Percentiles rank a stretch among this genome's conserved stretches.
These are phyloP conservation scores for Priceomyces medius DNA, from an alignment of 805 yeast species.

Conservation along the genomic window DNA sequence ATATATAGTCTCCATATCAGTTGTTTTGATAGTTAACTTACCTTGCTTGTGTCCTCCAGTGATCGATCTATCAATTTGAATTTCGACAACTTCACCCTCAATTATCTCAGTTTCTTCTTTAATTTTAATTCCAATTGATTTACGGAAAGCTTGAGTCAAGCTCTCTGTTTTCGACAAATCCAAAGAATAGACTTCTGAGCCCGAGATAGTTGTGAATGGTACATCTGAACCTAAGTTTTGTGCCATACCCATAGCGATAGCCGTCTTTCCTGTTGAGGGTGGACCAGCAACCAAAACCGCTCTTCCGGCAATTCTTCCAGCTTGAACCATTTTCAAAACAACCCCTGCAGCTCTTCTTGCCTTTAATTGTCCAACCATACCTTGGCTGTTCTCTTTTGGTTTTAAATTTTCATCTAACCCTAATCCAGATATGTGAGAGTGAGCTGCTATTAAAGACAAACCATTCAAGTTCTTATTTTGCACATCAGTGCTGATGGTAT, in stretches of 20 bases:
- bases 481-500: slow-evolving; percentile 30
- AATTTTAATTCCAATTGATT: slow-evolving; percentile 91
- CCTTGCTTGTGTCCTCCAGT: slow-evolving; percentile 99
- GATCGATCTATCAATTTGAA: slow-evolving; percentile 87
- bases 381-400: slow-evolving; percentile 78
- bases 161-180: slow-evolving; percentile 96
- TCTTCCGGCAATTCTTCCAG: slow-evolving; percentile 93
- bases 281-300: slow-evolving; percentile 97
- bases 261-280: slow-evolving; percentile 98
- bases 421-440: slow-evolving; percentile 92
- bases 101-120: slow-evolving; percentile 96
- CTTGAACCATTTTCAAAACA: slow-evolving; percentile 87
- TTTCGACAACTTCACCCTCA: slow-evolving; percentile 98
- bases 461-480: slow-evolving; percentile 38
- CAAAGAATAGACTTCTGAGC: slow-evolving; percentile 87
- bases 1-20: slow-evolving; percentile 98
- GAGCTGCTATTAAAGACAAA: slow-evolving; percentile 89
- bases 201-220: slow-evolving; percentile 94
- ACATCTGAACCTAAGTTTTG: slow-evolving; percentile 75
- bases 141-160: slow-evolving; percentile 92
- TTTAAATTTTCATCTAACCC: slow-evolving; percentile 91
- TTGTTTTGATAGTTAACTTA: slow-evolving; percentile 92
- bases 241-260: slow-evolving; percentile 90
- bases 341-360: slow-evolving; percentile 97
- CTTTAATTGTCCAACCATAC: slow-evolving; percentile 95